Conservation (phyloP, 2,329 filamentous ascomycete genomes). For the Geosmithia morbida region DNA sequence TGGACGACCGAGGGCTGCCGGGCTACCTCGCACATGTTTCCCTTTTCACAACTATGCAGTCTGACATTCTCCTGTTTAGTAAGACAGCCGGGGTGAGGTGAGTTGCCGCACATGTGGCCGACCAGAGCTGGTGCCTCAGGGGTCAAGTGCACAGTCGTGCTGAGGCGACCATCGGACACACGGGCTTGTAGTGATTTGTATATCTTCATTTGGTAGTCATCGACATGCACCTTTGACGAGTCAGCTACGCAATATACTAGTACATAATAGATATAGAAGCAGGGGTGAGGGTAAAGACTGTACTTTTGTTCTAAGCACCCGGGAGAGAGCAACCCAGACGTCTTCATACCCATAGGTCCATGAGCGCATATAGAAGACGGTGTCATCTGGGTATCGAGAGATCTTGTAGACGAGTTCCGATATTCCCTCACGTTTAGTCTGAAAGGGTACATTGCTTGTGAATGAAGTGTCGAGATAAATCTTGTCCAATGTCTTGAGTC, state of each 20-base stretch:
- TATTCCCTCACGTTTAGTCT: slow-evolving; percentile 60
- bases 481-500: slow-evolving; percentile 55
- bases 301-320: slow-evolving; percentile 51
- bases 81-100: slow-evolving; percentile 53
- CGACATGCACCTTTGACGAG: slow-evolving; percentile 54
- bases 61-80: slow-evolving; percentile 47
- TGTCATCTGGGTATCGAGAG: slow-evolving; percentile 51
- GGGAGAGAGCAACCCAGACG: slow-evolving; percentile 72
- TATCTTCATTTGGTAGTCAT: slow-evolving; percentile 62
- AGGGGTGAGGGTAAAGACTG: slow-evolving; percentile 1
- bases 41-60: slow-evolving; percentile 78
- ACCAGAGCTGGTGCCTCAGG: slow-evolving; percentile 53
- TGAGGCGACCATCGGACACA: slow-evolving; percentile 19
- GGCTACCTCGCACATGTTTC: slow-evolving; percentile 40
- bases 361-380: slow-evolving; percentile 69
- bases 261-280: not conserved
- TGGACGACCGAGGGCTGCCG: slow-evolving; percentile 44
- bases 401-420: slow-evolving; percentile 59
- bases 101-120: slow-evolving; percentile 65
- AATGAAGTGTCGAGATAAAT: slow-evolving; percentile 89
- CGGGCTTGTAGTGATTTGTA: slow-evolving; percentile 46
- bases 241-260: not conserved
- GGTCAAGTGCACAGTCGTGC: slow-evolving; percentile 24
- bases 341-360: slow-evolving; percentile 91
- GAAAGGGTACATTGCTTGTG: slow-evolving; percentile 28